These are phyloP conservation scores for Cladorrhinum samala DNA, from an alignment of 495 filamentous ascomycete genomes.

Conservation along the genomic window DNA sequence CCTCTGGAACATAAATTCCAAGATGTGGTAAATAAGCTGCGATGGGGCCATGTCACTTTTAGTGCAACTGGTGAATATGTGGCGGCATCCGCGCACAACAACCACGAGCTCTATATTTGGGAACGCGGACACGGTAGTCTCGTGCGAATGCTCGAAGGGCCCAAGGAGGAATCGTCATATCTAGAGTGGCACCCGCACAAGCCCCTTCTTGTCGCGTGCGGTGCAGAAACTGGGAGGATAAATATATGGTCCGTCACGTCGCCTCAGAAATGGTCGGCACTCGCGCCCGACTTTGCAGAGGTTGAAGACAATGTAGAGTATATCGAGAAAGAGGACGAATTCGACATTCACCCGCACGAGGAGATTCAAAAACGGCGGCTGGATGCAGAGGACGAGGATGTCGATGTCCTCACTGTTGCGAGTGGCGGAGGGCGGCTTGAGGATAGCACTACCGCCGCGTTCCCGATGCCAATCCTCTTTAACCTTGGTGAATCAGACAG, in stretches of 20 bases:
- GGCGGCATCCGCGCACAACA: conserved; percentile 89
- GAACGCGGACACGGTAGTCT: conserved; percentile 88
- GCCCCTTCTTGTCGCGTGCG: conserved; percentile 84
- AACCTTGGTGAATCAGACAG: conserved; percentile 68
- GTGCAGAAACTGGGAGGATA: conserved; percentile 79
- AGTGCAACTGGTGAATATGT: conserved; percentile 89
- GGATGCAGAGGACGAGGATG: conserved; percentile 76
- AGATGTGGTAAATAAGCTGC: conserved; percentile 88
- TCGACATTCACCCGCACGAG: conserved; percentile 92
- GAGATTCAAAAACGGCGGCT: conserved; percentile 87
- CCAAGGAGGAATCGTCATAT: conserved; percentile 87
- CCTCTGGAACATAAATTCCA: conserved; percentile 97
- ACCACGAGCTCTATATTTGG: conserved; percentile 98
- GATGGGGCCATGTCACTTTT: conserved; percentile 95
- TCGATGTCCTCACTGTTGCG: conserved; percentile 79
- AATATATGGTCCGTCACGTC: conserved; percentile 91
- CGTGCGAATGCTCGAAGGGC: conserved; percentile 91
- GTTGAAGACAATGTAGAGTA: conserved; percentile 98
- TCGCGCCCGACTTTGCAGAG: conserved; percentile 94
- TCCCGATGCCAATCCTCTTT: conserved; percentile 81
- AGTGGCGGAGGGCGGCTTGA: conserved; percentile 52
- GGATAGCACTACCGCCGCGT: conserved; percentile 54
- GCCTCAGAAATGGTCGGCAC: conserved; percentile 91
- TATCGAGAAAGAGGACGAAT: conserved; percentile 91
- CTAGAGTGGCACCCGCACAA: conserved; percentile 95